Conservation (phyloP, 371 early-diverging fungal genomes). For the Mortierella sp. region DNA sequence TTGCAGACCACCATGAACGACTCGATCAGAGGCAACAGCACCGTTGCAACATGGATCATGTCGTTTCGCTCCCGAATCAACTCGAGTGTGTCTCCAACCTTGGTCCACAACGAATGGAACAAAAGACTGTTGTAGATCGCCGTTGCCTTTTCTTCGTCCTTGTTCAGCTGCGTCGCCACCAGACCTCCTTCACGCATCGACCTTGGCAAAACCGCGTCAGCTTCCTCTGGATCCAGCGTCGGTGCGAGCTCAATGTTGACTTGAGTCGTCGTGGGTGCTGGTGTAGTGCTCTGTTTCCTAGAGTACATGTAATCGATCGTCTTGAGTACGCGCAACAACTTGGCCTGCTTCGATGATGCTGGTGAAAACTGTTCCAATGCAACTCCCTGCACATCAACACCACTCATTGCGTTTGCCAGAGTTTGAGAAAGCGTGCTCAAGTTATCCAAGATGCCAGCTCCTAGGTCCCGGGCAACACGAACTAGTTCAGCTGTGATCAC, state of each 20-base stretch:
- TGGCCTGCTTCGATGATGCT: constrained; percentile 90
- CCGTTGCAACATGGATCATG: constrained; percentile 91
- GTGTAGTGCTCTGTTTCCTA: constrained; percentile 50
- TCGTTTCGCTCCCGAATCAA: constrained; percentile 81
- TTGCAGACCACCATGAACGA: constrained; percentile 97
- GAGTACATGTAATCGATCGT: constrained; percentile 89
- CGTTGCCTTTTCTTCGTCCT: constrained; percentile 66
- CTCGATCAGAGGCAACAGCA: constrained; percentile 94
- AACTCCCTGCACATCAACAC: constrained; percentile 71
- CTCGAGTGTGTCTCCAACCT: constrained; percentile 78
- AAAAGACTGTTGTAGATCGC: constrained; percentile 78
- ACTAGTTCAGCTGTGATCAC: constrained; percentile 84
- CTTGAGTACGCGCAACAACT: constrained; percentile 92
- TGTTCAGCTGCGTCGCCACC: constrained; percentile 35
- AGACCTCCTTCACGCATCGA: constrained; percentile 39
- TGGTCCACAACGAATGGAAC: constrained; percentile 83
- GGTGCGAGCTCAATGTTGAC: constrained; percentile 54
- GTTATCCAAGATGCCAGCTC: constrained; percentile 73
- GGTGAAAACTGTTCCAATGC: constrained; percentile 81
- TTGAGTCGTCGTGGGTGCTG: constrained; percentile 31
- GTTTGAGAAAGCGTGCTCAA: constrained; percentile 70
- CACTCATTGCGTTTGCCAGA: constrained; percentile 66
- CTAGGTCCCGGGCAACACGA: constrained; percentile 75
- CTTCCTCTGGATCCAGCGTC: constrained; percentile 56
- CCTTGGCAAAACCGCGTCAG: constrained; percentile 47